Conservation (phyloP, 305 asterid genomes). For the Fraxinus xanthoxyloides region DNA sequence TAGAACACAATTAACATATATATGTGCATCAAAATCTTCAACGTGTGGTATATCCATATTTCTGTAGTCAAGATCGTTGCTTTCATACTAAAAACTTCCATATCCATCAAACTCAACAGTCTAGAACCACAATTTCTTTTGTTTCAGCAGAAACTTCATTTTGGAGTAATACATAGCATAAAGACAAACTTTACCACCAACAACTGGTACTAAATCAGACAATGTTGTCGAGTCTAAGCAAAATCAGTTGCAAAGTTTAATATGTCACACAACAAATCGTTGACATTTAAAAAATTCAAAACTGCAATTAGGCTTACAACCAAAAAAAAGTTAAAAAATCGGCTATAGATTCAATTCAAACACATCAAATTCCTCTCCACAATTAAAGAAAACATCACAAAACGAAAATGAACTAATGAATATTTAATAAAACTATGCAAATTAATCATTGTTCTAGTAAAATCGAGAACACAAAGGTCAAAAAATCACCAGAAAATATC, state of each 20-base stretch:
- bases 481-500: slow-evolving; percentile 79
- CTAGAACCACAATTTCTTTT: background rate
- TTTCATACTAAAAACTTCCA: slow-evolving; percentile 14
- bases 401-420: background rate
- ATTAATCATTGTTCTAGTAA: slow-evolving; percentile 10
- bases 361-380: slow-evolving; percentile 4
- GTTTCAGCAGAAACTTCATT: background rate
- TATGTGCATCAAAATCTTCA: background rate
- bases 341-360: slow-evolving; percentile 6
- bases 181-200: slow-evolving; percentile 7
- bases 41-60: background rate
- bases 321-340: background rate
- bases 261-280: background rate
- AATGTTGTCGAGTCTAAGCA: slow-evolving; percentile 14
- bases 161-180: background rate
- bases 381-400: background rate
- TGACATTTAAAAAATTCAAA: background rate
- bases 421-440: background rate
- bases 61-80: background rate
- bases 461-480: background rate
- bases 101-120: slow-evolving; percentile 6
- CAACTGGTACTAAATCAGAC: background rate
- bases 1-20: background rate
- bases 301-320: background rate
- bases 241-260: background rate